These are phyloP conservation scores for Juglanconis oblonga DNA, from an alignment of 2,329 filamentous ascomycete genomes.

Conservation along the genomic window DNA sequence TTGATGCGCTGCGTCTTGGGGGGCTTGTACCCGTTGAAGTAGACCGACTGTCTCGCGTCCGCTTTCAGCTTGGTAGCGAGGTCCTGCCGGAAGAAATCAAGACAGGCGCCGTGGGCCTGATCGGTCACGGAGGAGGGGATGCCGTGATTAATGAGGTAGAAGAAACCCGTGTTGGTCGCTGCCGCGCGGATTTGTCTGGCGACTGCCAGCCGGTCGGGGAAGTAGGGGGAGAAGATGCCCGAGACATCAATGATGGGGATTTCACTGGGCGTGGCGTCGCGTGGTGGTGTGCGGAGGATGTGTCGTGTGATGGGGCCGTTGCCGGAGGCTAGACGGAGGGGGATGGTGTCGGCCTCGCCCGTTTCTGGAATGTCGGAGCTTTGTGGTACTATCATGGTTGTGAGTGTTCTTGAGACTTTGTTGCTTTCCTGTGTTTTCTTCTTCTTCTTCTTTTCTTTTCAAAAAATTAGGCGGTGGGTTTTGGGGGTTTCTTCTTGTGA, in stretches of 20 bases:
- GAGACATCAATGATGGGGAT: slow-evolving; percentile 54
- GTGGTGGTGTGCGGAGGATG: slow-evolving; percentile 33
- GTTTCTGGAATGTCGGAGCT: neutral
- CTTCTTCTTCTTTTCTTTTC: too few relatives aligned
- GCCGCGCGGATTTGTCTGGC: slow-evolving; percentile 31
- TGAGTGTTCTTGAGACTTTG: too few relatives aligned
- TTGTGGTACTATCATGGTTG: neutral
- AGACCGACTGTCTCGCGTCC: slow-evolving; percentile 33
- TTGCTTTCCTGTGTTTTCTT: neutral
- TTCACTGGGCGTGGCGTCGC: slow-evolving; percentile 37
- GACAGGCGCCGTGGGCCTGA: slow-evolving; percentile 30
- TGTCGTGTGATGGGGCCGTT: slow-evolving; percentile 35
- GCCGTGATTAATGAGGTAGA: slow-evolving; percentile 52
- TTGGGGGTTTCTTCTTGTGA: too few relatives aligned
- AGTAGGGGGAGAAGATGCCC: slow-evolving; percentile 30
- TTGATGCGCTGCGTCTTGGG: slow-evolving; percentile 45
- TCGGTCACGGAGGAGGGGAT: slow-evolving; percentile 32
- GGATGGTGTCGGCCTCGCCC: slow-evolving; percentile 22
- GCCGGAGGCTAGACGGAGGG: slow-evolving; percentile 34
- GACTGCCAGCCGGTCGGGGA: slow-evolving; percentile 17
- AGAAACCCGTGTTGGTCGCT: slow-evolving; percentile 51
- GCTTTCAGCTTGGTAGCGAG: slow-evolving; percentile 39
- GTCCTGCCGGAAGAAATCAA: slow-evolving; percentile 48
- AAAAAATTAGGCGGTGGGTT: too few relatives aligned
- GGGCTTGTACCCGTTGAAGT: slow-evolving; percentile 47